Percentiles rank a stretch among this genome's conserved stretches.
Evolutionary conservation across 306 rosid species (phyloP).

Genomic region (Pterocarpus macrocarpus): DNA sequence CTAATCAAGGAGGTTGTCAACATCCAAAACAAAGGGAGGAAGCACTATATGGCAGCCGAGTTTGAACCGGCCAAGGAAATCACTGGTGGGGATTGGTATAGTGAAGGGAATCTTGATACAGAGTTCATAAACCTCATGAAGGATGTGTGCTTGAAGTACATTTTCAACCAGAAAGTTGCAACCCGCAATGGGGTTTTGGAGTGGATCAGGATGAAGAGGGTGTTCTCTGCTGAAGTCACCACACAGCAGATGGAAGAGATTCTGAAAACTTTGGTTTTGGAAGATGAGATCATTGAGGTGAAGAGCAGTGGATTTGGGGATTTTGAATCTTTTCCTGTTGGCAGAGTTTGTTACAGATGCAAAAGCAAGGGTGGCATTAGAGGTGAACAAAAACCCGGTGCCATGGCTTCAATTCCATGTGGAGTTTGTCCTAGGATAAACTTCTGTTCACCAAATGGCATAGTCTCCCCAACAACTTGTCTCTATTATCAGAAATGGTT

Average conservation of each 20-base stretch:
- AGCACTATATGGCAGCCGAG: constrained; percentile 57
- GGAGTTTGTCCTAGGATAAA: constrained; percentile 68
- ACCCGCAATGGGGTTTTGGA: constrained; percentile 58
- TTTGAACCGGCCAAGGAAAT: constrained; percentile 67
- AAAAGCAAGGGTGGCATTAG: constrained; percentile 45
- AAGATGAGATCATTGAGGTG: constrained; percentile 53
- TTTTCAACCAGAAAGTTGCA: constrained; percentile 45
- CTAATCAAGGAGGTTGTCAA: constrained; percentile 57
- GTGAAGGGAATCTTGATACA: constrained; percentile 60
- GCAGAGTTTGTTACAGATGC: constrained; percentile 61
- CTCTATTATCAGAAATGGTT: constrained; percentile 61
- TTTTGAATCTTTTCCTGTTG: constrained; percentile 53
- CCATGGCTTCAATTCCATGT: constrained; percentile 74
- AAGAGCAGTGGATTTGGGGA: constrained; percentile 64
- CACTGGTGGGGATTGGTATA: constrained; percentile 73
- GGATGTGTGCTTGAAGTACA: constrained; percentile 38
- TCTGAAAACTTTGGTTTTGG: constrained; percentile 59
- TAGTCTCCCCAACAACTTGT: constrained; percentile 64
- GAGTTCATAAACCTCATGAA: constrained; percentile 56
- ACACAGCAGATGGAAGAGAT: constrained; percentile 56
- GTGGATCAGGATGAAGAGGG: constrained; percentile 34
- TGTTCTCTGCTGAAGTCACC: constrained; percentile 49
- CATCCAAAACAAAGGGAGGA: constrained; percentile 59
- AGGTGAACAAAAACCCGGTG: constrained; percentile 9
- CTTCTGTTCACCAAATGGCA: constrained; percentile 61